These are phyloP conservation scores for Kazachstania viticola DNA, from an alignment of 805 yeast genomes.

Conservation along the genomic window DNA sequence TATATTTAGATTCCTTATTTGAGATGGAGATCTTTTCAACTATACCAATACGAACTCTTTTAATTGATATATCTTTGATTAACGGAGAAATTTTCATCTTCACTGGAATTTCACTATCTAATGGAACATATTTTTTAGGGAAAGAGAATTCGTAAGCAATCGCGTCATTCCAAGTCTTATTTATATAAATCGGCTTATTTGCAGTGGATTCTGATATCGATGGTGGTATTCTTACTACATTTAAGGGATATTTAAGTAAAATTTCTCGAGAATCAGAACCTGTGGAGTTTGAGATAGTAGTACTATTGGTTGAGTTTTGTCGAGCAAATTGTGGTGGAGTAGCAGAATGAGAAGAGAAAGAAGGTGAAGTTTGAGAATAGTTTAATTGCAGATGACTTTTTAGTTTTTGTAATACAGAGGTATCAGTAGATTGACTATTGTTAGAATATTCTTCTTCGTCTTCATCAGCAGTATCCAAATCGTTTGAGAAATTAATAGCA, in stretches of 20 bases:
- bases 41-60: constrained; percentile 54
- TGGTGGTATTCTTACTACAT: constrained; percentile 34
- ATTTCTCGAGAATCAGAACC: constrained; percentile 4
- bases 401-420: constrained; percentile 4
- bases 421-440: constrained; percentile 1
- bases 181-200: constrained; percentile 68
- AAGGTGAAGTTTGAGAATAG: too few species aligned
- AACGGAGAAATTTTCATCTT: constrained; percentile 59
- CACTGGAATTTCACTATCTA: constrained; percentile 49
- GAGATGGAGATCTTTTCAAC: constrained; percentile 57
- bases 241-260: constrained; percentile 25
- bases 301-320: constrained; percentile 3
- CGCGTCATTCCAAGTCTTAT: constrained; percentile 64
- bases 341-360: constrained; percentile 2
- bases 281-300: neutral
- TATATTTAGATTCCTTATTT: constrained; percentile 43
- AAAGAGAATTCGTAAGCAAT: constrained; percentile 61
- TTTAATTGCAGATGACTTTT: neutral
- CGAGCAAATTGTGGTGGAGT: neutral
- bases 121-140: constrained; percentile 56
- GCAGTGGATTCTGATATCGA: constrained; percentile 29
- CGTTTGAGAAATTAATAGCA: neutral
- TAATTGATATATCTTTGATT: constrained; percentile 48
- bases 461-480: constrained; percentile 4
- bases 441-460: constrained; percentile 6